Conservation (phyloP, 768 basidiomycete genomes). For the Leccinum olivaceopallidum region DNA sequence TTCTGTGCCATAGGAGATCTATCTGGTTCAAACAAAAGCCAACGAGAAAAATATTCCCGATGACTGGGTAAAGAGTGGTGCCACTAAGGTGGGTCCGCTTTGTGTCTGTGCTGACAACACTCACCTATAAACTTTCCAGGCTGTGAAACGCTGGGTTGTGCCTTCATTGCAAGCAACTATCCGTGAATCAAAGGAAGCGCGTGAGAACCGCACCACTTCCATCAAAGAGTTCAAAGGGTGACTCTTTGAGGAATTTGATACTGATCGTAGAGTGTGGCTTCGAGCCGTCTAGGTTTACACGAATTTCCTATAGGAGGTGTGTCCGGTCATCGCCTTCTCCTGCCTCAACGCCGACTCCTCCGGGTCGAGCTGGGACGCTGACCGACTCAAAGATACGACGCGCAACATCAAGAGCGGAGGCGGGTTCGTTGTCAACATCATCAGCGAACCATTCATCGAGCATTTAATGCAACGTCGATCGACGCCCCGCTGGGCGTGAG, state of each 20-base stretch:
- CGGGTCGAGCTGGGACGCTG: neutral
- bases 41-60: conserved; percentile 65
- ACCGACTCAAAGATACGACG: conserved; percentile 40
- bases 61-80: conserved; percentile 78
- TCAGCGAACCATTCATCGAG: conserved; percentile 49
- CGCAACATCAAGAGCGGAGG: too few relatives aligned
- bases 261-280: conserved; percentile 78
- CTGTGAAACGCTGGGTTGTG: conserved; percentile 73
- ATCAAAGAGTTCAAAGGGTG: conserved; percentile 83
- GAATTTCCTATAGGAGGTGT: too few relatives aligned
- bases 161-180: conserved; percentile 70
- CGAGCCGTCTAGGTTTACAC: conserved; percentile 48
- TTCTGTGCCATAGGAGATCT: conserved; percentile 70
- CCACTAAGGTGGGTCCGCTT: conserved; percentile 65
- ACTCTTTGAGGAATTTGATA: conserved; percentile 79
- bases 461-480: conserved; percentile 39
- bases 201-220: conserved; percentile 78
- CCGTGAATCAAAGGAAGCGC: conserved; percentile 87
- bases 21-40: conserved; percentile 74
- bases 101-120: neutral
- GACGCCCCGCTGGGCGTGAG: conserved; percentile 37
- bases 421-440: conserved; percentile 35
- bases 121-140: conserved; percentile 39
- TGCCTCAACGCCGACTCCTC: conserved; percentile 13
- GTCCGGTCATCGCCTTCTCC: conserved; percentile 40